Conservation (phyloP, 257 asterid genomes). For the Przewalskia tangutica region DNA sequence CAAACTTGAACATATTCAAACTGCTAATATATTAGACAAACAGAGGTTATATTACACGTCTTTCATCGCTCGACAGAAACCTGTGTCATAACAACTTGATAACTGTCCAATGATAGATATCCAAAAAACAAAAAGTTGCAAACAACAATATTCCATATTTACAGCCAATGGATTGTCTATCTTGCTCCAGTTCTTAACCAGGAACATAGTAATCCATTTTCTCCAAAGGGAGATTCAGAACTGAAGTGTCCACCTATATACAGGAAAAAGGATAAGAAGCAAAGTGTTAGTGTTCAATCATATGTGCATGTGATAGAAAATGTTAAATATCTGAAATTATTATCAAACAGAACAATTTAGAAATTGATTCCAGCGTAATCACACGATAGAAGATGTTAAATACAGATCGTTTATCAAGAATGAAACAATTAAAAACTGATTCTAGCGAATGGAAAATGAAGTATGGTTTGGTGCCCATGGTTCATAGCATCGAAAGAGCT, state of each 20-base stretch:
- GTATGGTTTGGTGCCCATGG: not conserved
- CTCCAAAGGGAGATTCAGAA: conserved; percentile 73
- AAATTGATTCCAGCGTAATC: not conserved
- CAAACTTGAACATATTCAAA: not conserved
- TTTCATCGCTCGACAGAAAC: not conserved
- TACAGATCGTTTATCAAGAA: not conserved
- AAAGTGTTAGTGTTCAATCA: not conserved
- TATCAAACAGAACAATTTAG: not conserved
- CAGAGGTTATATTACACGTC: not conserved
- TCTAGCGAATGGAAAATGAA: not conserved
- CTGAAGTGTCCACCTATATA: conserved; percentile 67
- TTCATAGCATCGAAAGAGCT: not conserved
- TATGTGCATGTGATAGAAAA: not conserved
- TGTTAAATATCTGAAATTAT: not conserved
- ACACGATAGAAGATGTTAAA: not conserved
- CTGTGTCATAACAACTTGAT: not conserved
- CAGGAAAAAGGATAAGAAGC: not conserved
- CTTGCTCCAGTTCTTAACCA: conserved; percentile 30
- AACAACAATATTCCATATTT: not conserved
- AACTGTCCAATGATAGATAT: not conserved
- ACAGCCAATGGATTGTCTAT: not conserved
- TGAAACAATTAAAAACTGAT: not conserved
- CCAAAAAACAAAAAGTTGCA: not conserved
- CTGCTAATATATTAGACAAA: not conserved
- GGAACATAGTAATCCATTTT: conserved; percentile 89